These are phyloP conservation scores for Camellia granthamiana DNA, from an alignment of 148 eudicot genomes.

Conservation along the genomic window DNA sequence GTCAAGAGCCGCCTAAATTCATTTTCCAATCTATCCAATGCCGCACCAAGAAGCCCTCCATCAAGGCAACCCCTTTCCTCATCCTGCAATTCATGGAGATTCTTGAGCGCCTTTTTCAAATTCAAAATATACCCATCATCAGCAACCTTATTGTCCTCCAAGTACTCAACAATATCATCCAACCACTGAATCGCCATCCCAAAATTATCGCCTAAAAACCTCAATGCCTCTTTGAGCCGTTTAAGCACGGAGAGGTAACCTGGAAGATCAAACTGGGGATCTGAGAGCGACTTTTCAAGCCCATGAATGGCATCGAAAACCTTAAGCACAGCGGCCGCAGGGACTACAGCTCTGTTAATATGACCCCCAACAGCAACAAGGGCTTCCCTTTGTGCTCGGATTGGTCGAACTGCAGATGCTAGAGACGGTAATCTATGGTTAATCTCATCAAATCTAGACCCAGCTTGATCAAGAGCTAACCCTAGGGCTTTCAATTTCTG, in stretches of 20 bases:
- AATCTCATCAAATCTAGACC: slow-evolving; percentile 23
- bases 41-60: slow-evolving; percentile 26
- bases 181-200: slow-evolving; percentile 36
- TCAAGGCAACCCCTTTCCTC: slow-evolving; percentile 26
- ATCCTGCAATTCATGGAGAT: slow-evolving; percentile 19
- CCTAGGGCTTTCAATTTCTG: slow-evolving; percentile 20
- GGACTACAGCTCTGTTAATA: slow-evolving; percentile 25
- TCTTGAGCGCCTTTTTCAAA: slow-evolving; percentile 16
- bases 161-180: slow-evolving; percentile 27
- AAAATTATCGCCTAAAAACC: slow-evolving; percentile 27
- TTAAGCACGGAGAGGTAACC: slow-evolving; percentile 29
- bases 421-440: slow-evolving; percentile 26
- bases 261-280: slow-evolving; percentile 26
- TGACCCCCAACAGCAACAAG: slow-evolving; percentile 28
- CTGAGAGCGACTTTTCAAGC: slow-evolving; percentile 25
- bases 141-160: slow-evolving; percentile 32
- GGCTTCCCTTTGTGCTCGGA: slow-evolving; percentile 25
- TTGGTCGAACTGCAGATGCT: slow-evolving; percentile 23
- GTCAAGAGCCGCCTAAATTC: slow-evolving; percentile 25
- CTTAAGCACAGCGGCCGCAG: slow-evolving; percentile 24
- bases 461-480: slow-evolving; percentile 6
- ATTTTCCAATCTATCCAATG: slow-evolving; percentile 25
- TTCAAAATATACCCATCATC: slow-evolving; percentile 22
- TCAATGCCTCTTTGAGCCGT: slow-evolving; percentile 27
- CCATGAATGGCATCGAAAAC: slow-evolving; percentile 29